Conservation (phyloP, 306 rosid species). For the Vigna unguiculata region DNA sequence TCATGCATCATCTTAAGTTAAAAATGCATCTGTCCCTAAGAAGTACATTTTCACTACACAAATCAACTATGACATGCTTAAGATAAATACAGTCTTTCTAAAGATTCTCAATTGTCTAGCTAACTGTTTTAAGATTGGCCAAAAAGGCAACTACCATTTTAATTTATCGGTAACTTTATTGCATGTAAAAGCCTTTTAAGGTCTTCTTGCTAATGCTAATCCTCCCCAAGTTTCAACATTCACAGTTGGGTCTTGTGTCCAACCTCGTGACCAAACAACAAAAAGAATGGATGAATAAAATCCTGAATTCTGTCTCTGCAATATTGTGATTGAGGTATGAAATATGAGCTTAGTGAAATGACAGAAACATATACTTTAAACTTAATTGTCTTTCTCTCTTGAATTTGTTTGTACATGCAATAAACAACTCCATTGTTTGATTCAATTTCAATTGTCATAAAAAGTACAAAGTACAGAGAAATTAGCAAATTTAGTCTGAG, state of each 20-base stretch:
- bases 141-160: neutral
- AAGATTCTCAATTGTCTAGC: neutral
- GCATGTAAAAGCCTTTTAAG: neutral
- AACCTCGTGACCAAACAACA: neutral
- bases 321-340: neutral
- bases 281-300: neutral
- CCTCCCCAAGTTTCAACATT: constrained; percentile 6
- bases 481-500: constrained; percentile 33
- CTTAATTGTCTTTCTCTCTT: constrained; percentile 11
- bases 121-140: neutral
- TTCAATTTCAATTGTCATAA: neutral
- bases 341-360: constrained; percentile 14
- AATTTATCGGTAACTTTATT: neutral
- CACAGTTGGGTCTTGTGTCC: neutral
- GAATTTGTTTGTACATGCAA: constrained; percentile 24
- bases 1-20: neutral
- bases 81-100: neutral
- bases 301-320: neutral
- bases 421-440: constrained; percentile 18
- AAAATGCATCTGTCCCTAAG: neutral
- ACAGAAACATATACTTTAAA: constrained; percentile 8
- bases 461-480: neutral
- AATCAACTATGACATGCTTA: neutral
- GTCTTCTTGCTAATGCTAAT: constrained; percentile 6
- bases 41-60: neutral